Evolutionary conservation across 1,284 basidiomycete species (phyloP).

Genomic region (Pascua sp.): DNA sequence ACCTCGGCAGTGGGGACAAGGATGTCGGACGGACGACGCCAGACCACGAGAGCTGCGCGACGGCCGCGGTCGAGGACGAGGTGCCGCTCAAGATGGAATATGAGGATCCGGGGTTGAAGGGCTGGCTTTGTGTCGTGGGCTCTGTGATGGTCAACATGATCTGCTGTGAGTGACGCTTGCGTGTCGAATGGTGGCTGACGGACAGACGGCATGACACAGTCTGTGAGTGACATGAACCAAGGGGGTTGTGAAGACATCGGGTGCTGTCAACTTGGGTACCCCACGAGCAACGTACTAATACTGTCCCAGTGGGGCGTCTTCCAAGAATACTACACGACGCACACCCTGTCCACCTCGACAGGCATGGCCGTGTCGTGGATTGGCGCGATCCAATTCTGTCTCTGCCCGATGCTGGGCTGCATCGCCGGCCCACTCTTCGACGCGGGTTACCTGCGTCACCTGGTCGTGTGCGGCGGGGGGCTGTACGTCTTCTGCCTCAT

Average conservation of each 20-base stretch:
- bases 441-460: conserved; percentile 56
- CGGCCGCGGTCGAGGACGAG: too few relatives aligned
- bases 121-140: conserved; percentile 9
- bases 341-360: conserved; percentile 13
- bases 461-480: conserved; percentile 52
- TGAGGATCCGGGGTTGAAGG: conserved; percentile 9
- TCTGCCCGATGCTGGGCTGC: conserved; percentile 51
- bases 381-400: conserved; percentile 63
- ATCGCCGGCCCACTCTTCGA: conserved; percentile 62
- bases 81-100: neutral
- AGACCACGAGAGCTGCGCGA: too few relatives aligned
- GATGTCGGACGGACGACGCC: too few relatives aligned
- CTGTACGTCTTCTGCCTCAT: conserved; percentile 57
- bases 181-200: neutral
- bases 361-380: conserved; percentile 59
- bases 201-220: conserved; percentile 39
- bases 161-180: conserved; percentile 25
- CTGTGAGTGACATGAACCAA: conserved; percentile 2
- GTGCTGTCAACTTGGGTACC: too few relatives aligned
- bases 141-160: conserved; percentile 30
- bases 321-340: conserved; percentile 29
- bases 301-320: conserved; percentile 29
- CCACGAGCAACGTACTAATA: neutral
- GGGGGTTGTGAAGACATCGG: neutral
- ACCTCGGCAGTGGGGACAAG: too few relatives aligned